Conservation (phyloP, 768 basidiomycete genomes). For the Nidularia pulvinata region DNA sequence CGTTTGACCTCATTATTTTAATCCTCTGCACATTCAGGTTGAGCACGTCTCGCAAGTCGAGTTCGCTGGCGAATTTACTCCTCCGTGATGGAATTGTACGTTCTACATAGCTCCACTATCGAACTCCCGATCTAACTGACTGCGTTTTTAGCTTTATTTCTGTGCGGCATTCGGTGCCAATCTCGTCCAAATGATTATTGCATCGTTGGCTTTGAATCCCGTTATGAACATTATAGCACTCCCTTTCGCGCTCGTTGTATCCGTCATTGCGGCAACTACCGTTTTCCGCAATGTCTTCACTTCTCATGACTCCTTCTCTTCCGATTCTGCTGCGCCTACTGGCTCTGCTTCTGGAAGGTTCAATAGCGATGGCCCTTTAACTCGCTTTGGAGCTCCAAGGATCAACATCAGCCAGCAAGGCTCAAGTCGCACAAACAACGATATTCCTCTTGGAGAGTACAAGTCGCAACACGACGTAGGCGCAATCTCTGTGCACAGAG, state of each 20-base stretch:
- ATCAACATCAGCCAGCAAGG: constrained; percentile 3
- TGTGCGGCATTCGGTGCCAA: constrained; percentile 28
- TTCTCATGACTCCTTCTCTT: constrained; percentile 24
- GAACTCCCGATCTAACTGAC: not conserved
- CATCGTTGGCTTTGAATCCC: constrained; percentile 25
- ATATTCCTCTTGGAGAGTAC: constrained; percentile 15
- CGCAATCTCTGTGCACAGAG: constrained; percentile 13
- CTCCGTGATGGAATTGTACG: constrained; percentile 29
- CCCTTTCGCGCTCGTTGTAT: constrained; percentile 30
- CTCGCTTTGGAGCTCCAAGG: constrained; percentile 1
- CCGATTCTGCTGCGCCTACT: constrained; percentile 5
- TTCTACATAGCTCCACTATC: not conserved
- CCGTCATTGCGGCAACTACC: constrained; percentile 29
- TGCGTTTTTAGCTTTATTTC: constrained; percentile 15
- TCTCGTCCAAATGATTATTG: constrained; percentile 27
- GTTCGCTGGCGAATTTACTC: constrained; percentile 22
- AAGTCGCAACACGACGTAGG: constrained; percentile 8
- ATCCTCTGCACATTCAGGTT: constrained; percentile 22
- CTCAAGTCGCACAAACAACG: constrained; percentile 4
- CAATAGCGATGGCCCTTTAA: not conserved
- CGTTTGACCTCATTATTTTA: constrained; percentile 26
- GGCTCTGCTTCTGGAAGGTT: not conserved
- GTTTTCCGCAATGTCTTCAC: constrained; percentile 33
- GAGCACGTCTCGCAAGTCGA: constrained; percentile 14
- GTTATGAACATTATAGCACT: constrained; percentile 31